A percentile compares a stretch with the other conserved stretches of the same genome.
phyloP scores from a whole-genome alignment of 768 basidiomycete species.

The Albatrellus ellisii region DNA sequence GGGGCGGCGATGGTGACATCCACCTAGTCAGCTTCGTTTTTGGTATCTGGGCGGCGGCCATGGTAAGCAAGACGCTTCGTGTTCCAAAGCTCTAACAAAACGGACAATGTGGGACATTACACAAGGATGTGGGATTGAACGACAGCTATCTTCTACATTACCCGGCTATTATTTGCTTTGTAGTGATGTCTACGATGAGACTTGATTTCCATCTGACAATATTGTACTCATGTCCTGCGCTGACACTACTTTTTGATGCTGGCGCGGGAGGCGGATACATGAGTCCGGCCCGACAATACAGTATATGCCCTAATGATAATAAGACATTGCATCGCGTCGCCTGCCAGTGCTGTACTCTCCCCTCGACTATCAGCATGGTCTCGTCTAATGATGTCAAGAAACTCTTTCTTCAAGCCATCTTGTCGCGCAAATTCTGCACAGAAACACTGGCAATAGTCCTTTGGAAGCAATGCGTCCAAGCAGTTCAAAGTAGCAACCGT shows the following conservation, averaged over 20 bases:
- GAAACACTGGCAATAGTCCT: constrained; percentile 47
- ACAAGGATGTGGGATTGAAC: constrained; percentile 9
- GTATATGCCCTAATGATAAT: too few species aligned
- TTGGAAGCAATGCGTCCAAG: constrained; percentile 54
- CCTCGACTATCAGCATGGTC: constrained; percentile 23
- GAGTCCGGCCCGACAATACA: too few species aligned
- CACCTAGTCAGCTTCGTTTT: constrained; percentile 74
- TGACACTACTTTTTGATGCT: too few species aligned
- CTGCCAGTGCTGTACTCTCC: constrained; percentile 9
- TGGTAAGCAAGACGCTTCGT: constrained; percentile 95
- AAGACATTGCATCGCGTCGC: constrained; percentile 19
- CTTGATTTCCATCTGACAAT: neutral
- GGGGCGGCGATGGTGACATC: constrained; percentile 71
- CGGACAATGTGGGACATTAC: too few species aligned
- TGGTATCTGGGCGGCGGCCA: constrained; percentile 80
- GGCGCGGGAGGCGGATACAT: too few species aligned
- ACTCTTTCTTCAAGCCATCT: constrained; percentile 67
- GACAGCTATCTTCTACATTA: neutral
- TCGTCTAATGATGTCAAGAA: constrained; percentile 53
- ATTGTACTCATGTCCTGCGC: too few species aligned
- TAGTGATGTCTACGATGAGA: neutral
- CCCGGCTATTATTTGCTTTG: neutral
- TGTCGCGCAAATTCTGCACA: constrained; percentile 62
- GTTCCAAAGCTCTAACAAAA: constrained; percentile 74
- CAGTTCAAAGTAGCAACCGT: constrained; percentile 46